phyloP scores from a whole-genome alignment of 306 rosid species.

The Malus sylvestris region DNA sequence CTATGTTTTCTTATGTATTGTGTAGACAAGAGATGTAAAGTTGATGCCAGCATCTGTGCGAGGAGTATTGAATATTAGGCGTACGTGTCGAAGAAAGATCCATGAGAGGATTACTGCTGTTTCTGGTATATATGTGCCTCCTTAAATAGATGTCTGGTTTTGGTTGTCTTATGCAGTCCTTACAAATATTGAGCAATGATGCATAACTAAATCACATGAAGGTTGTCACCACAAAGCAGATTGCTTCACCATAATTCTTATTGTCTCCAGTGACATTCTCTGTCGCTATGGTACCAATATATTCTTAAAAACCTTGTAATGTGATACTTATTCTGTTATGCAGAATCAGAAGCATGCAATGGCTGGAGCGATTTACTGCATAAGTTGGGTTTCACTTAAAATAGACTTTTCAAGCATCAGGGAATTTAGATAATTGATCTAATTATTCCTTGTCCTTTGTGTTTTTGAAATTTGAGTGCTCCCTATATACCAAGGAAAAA shows the following conservation, averaged over 20 bases:
- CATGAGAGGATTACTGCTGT: constrained; percentile 75
- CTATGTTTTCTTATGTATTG: constrained; percentile 9
- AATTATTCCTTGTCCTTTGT: not conserved
- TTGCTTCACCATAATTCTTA: not conserved
- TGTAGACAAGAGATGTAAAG: constrained; percentile 79
- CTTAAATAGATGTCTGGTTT: constrained; percentile 1
- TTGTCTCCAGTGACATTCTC: not conserved
- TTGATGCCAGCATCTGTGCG: constrained; percentile 61
- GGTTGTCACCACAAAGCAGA: not conserved
- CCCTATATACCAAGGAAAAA: not conserved
- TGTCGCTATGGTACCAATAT: not conserved
- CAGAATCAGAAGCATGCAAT: not conserved
- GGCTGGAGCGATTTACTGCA: not conserved
- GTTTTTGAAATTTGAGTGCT: not conserved
- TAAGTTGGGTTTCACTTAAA: not conserved
- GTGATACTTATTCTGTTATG: not conserved
- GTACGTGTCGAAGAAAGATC: constrained; percentile 73
- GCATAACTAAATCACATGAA: not conserved
- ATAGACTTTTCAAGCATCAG: not conserved
- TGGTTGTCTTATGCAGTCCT: not conserved
- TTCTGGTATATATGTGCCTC: constrained; percentile 52
- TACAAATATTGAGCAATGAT: not conserved
- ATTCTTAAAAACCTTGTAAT: not conserved
- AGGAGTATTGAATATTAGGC: constrained; percentile 47
- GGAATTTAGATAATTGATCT: not conserved